Percentiles rank a stretch among this genome's conserved stretches.
These are phyloP conservation scores for Alternaria sp. DNA, from an alignment of 2,329 filamentous ascomycete species.

Conservation along the genomic window DNA sequence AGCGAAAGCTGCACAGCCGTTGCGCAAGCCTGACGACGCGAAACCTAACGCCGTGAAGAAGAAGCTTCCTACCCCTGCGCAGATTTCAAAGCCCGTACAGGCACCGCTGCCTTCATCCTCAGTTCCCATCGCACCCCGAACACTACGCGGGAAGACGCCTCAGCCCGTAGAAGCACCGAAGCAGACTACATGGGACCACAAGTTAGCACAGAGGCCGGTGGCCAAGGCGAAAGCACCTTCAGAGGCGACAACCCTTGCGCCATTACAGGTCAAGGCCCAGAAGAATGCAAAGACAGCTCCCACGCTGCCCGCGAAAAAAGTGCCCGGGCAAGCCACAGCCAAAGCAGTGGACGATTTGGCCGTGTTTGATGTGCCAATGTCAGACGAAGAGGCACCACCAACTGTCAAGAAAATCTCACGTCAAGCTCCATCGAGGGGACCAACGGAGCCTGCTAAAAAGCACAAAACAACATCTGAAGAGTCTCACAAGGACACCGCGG, in stretches of 20 bases:
- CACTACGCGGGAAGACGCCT: slow-evolving; percentile 23
- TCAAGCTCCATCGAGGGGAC: slow-evolving; percentile 16
- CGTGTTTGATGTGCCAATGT: slow-evolving; percentile 40
- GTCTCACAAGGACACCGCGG: slow-evolving; percentile 22
- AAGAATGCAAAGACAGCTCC: slow-evolving; percentile 14
- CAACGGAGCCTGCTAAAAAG: slow-evolving; percentile 20
- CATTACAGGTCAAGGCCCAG: slow-evolving; percentile 16
- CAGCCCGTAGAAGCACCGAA: slow-evolving; percentile 18
- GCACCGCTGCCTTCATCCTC: slow-evolving; percentile 8
- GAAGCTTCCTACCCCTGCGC: slow-evolving; percentile 14
- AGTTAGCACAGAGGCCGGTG: slow-evolving; percentile 12
- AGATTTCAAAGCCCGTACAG: slow-evolving; percentile 13
- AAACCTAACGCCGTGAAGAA: slow-evolving; percentile 18
- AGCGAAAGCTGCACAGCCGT: slow-evolving; percentile 16
- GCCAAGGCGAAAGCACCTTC: slow-evolving; percentile 25
- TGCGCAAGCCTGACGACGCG: slow-evolving; percentile 22
- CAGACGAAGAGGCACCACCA: slow-evolving; percentile 36
- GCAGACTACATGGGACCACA: slow-evolving; percentile 3
- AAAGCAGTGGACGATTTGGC: slow-evolving; percentile 21
- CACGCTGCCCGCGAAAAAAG: slow-evolving; percentile 15
- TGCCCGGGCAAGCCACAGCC: slow-evolving; percentile 7
- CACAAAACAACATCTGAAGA: slow-evolving; percentile 1
- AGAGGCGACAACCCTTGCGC: slow-evolving; percentile 27
- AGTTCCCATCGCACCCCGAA: slow-evolving; percentile 4
- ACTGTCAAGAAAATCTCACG: slow-evolving; percentile 30